Base-by-base conservation (phyloP, 2,329 filamentous ascomycete species). In the Nigrograna mackinnonii region DNA sequence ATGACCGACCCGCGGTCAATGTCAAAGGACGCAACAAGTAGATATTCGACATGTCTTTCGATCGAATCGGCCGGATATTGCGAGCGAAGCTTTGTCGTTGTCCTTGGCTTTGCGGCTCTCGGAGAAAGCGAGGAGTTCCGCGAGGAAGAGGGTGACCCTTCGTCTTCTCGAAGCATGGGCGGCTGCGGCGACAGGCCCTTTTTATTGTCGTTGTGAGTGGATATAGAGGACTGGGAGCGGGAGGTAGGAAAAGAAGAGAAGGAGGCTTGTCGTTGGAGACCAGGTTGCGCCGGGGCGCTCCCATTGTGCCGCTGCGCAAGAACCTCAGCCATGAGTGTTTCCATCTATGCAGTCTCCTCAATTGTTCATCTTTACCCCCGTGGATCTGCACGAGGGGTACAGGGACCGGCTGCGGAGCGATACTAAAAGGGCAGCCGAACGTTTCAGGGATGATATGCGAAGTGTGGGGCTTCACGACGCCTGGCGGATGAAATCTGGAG, bases 1-100 rank as follows among this genome's bases (percentile, higher is more conserved):
- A 99, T 97, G 57, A 96, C 85, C 35, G 92, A 92, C 3, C 94
- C 94, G 39, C 89, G 85, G 68, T 97, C 92, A 59, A 97, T 95
- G 69, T 97, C 91, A 71, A 99, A 99, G 2, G 91, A 95, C 4
- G 94, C 94, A 41, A 99, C 94, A 39, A 99, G 78, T 39, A 99
- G 97, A 65, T 97, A 99, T 67, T 99, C 94, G 71, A 99, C 94
- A 85, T 99, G 94, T 60, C 94, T 95, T 67, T 97, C 73, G 42
- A 68, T 57, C 37, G 68, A 68, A 47, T 73, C 64, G 38, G 67
- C 57, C 16, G 75, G 75, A 49, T 78, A 79, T 49, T 78, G 76
- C 26, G 74, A 73, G 43, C 70, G 71, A 46, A 76, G 61, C 39
- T 53, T 60, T 13, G 38, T 39, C 12, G 37, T 39, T 19, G 38